Evolutionary conservation across 768 basidiomycete genomes (phyloP).

Genomic region (Sistotremastrum niveocremeum): DNA sequence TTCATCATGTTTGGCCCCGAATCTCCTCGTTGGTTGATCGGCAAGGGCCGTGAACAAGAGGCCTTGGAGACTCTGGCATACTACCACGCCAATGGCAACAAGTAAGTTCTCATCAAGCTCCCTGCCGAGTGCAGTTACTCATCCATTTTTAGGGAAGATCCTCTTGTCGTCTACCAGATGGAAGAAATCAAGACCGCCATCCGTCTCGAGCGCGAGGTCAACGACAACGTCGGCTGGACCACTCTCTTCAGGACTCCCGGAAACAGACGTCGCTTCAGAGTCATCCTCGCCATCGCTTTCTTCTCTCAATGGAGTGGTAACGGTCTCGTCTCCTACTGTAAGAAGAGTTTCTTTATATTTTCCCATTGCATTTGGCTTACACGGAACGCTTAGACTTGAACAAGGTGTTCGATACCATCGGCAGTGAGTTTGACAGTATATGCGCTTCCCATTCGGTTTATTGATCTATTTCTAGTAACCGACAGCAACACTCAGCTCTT

Average conservation of each 20-base stretch:
- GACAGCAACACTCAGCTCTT: slow-evolving; percentile 4
- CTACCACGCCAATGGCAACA: slow-evolving; percentile 27
- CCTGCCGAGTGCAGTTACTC: too few relatives aligned
- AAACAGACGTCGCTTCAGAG: slow-evolving; percentile 17
- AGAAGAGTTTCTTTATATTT: slow-evolving; percentile 15
- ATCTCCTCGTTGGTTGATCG: slow-evolving; percentile 25
- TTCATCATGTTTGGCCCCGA: slow-evolving; percentile 24
- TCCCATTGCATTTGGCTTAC: neutral
- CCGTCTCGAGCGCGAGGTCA: neutral
- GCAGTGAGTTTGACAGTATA: slow-evolving; percentile 16
- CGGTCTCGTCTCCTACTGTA: slow-evolving; percentile 25
- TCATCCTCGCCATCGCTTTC: slow-evolving; percentile 28
- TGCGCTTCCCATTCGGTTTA: neutral
- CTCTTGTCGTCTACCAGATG: neutral
- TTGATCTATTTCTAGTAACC: neutral
- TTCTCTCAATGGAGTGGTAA: slow-evolving; percentile 56
- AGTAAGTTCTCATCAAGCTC: slow-evolving; percentile 3
- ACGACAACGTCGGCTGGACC: slow-evolving; percentile 7
- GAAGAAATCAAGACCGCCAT: neutral
- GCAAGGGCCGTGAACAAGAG: slow-evolving; percentile 20
- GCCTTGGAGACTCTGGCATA: slow-evolving; percentile 25
- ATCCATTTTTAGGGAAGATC: neutral
- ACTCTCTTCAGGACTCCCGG: slow-evolving; percentile 18
- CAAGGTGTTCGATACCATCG: slow-evolving; percentile 13
- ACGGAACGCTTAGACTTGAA: slow-evolving; percentile 4